phyloP scores from a whole-genome alignment of 2,329 filamentous ascomycete genomes.

The Microdochium nivale region DNA sequence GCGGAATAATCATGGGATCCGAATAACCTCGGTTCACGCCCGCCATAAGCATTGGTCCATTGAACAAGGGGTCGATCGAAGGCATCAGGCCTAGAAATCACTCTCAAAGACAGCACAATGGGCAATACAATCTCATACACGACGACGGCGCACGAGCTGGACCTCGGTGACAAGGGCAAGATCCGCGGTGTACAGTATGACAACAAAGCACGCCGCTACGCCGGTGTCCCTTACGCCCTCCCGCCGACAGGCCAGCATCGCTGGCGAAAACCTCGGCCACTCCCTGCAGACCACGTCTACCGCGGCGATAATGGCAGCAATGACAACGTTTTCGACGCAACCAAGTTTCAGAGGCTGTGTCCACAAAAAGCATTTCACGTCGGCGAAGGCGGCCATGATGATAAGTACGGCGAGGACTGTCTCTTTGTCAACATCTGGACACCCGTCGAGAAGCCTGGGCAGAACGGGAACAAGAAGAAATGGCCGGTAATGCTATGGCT shows the following conservation, averaged over 20 bases:
- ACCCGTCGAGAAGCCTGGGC: conserved; percentile 3
- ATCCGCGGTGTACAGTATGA: conserved; percentile 25
- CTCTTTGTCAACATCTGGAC: conserved; percentile 23
- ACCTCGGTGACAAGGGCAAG: conserved; percentile 16
- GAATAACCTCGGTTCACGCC: too few species aligned
- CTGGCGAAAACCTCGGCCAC: conserved; percentile 17
- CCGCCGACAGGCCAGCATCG: conserved; percentile 12
- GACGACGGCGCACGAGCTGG: conserved; percentile 11
- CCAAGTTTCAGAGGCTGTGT: conserved; percentile 25
- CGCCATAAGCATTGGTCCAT: too few species aligned
- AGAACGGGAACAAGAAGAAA: conserved; percentile 7
- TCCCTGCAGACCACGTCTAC: conserved; percentile 12
- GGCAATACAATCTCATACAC: conserved; percentile 18
- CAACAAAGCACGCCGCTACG: conserved; percentile 23
- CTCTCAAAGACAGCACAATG: conserved; percentile 6
- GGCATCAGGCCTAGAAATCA: too few species aligned
- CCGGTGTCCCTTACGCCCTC: conserved; percentile 16
- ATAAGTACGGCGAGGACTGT: conserved; percentile 18
- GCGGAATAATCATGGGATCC: too few species aligned
- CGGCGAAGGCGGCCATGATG: conserved; percentile 2
- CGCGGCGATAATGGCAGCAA: conserved; percentile 16
- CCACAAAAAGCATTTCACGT: conserved; percentile 25
- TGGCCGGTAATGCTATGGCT: conserved; percentile 23
- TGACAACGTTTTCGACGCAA: conserved; percentile 24
- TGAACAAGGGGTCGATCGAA: too few species aligned